Evolutionary conservation across 2,329 filamentous ascomycete genomes (phyloP).

Genomic region (Alternaria triticimaculans): DNA sequence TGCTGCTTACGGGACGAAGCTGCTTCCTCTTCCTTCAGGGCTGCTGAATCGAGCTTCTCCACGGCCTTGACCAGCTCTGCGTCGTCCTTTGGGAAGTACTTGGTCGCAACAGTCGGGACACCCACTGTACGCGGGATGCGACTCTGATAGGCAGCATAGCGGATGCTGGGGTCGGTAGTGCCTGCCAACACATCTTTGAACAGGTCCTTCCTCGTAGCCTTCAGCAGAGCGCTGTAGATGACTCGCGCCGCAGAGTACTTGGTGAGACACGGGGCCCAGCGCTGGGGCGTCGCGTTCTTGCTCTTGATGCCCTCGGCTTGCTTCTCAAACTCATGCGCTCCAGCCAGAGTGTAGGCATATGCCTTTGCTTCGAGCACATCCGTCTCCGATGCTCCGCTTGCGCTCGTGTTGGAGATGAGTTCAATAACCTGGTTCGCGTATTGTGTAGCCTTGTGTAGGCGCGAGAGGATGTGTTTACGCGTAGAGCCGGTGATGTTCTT

Average conservation of each 20-base stretch:
- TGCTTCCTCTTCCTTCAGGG: slow-evolving; percentile 56
- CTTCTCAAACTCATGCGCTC: slow-evolving; percentile 84
- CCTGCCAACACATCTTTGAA: slow-evolving; percentile 86
- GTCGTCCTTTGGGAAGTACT: slow-evolving; percentile 75
- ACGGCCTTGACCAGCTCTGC: slow-evolving; percentile 69
- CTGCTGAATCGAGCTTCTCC: slow-evolving; percentile 69
- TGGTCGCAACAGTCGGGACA: slow-evolving; percentile 77
- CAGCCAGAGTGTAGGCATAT: slow-evolving; percentile 78
- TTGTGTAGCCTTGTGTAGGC: slow-evolving; percentile 78
- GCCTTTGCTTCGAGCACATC: slow-evolving; percentile 86
- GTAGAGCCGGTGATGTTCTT: slow-evolving; percentile 80
- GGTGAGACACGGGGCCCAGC: slow-evolving; percentile 79
- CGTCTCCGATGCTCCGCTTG: slow-evolving; percentile 69
- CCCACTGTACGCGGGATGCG: slow-evolving; percentile 85
- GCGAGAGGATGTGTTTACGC: slow-evolving; percentile 86
- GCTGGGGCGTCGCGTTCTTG: slow-evolving; percentile 51
- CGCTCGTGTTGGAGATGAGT: slow-evolving; percentile 67
- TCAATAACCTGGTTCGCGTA: slow-evolving; percentile 72
- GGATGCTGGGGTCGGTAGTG: slow-evolving; percentile 90
- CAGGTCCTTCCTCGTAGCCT: slow-evolving; percentile 72
- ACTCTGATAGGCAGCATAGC: slow-evolving; percentile 92
- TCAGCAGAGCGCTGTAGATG: slow-evolving; percentile 79
- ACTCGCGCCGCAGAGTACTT: slow-evolving; percentile 79
- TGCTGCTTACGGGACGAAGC: slow-evolving; percentile 40
- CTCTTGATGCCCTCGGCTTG: slow-evolving; percentile 59